Conservation (phyloP, 371 early-diverging fungal genomes). For the Actinomucor elegans region DNA sequence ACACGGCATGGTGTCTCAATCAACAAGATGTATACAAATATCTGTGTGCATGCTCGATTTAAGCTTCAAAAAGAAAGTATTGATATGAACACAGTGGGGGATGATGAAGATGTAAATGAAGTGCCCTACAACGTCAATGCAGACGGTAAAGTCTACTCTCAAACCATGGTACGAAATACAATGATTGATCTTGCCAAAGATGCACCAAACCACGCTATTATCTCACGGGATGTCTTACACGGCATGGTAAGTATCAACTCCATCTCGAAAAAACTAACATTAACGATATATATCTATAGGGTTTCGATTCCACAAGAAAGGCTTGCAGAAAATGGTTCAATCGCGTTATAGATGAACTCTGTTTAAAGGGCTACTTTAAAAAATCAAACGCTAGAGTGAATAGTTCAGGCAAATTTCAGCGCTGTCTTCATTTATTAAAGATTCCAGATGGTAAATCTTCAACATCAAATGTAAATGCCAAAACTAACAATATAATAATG, state of each 20-base stretch:
- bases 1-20: constrained; percentile 24
- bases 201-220: constrained; percentile 29
- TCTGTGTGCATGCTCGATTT: constrained; percentile 36
- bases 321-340: constrained; percentile 34
- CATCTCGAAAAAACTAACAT: neutral
- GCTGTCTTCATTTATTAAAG: constrained; percentile 23
- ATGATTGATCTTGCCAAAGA: constrained; percentile 23
- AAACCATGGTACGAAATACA: constrained; percentile 2
- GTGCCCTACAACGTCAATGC: constrained; percentile 31
- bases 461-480: neutral
- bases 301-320: constrained; percentile 21
- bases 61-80: neutral
- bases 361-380: constrained; percentile 15
- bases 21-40: constrained; percentile 26
- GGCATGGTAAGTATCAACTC: constrained; percentile 40
- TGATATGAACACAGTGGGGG: constrained; percentile 4
- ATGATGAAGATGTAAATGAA: neutral
- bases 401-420: constrained; percentile 1
- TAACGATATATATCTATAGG: constrained; percentile 24
- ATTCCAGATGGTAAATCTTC: constrained; percentile 10
- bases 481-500: neutral
- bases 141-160: constrained; percentile 19
- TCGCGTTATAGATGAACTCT: constrained; percentile 26
- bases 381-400: constrained; percentile 12
- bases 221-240: constrained; percentile 28